Evolutionary conservation across 495 filamentous ascomycete genomes (phyloP), one percentile per base, ranked within the genome.

Genomic region (Chaetomium fimeti): DNA sequence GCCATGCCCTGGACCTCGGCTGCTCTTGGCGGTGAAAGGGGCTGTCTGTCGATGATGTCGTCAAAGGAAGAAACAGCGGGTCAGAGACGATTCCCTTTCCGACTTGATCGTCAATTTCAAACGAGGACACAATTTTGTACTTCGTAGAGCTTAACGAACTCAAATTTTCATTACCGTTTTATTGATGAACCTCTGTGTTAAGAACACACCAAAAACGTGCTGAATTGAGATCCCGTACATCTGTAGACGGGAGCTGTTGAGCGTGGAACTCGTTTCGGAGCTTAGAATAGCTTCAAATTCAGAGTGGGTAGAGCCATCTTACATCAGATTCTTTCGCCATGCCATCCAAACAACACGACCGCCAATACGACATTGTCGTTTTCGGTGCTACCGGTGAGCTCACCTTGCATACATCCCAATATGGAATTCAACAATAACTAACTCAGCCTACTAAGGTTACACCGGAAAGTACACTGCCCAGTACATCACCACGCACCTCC

Each of bases 281-380:
- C 40, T 45, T 1, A 25, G 57, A 59, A 59, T 32, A 59, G 57
- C 40, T 48, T 59, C 7, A 18, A 25, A 29, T 40, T 28, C 1
- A 6, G 16, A 18, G 24, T 13, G 20, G 12, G n/a, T 42, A 22
- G 28, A 56, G 18, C 27, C n/a, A 55, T 43, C 38, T 57, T 43
- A 42, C 52, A 16, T 47, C 25, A 40, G 43, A 51, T 0, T 40
- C n/a, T 13, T 3, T 52, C 60, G 66, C 43, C 32, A 82, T 82
- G 80, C 38, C 74, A 12, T 68, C 72, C 58, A 80, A 78, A 57
- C 66, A 81, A 22, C 79, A 82, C 59, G 45, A 74, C 70, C 85
- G 86, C 60, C 80, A 88, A 74, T 97, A 95, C 75, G 92, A 97
- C 69, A 65, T 97, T 56, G 81, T 96, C 20, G 79, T 98, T 36